A percentile compares a stretch with the other conserved stretches of the same genome.
These are phyloP conservation scores for Syzygium jambos DNA, from an alignment of 345 rosid genomes.

Conservation along the genomic window DNA sequence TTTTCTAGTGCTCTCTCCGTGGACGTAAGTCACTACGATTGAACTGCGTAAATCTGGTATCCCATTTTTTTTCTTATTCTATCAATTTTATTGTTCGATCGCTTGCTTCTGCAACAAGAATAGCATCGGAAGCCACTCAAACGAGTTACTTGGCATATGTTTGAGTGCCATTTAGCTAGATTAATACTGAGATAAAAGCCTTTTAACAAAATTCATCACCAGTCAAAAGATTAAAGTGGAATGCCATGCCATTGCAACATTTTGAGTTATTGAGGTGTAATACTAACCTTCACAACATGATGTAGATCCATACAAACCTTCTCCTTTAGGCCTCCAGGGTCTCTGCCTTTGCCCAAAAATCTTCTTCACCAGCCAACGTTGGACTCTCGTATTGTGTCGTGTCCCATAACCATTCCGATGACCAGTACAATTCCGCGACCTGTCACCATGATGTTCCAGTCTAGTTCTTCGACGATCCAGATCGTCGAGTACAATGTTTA, in stretches of 20 bases:
- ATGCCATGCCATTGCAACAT: not conserved
- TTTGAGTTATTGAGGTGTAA: not conserved
- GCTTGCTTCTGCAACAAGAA: not conserved
- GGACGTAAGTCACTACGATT: no score
- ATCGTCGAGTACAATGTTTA: not conserved
- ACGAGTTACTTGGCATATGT: not conserved
- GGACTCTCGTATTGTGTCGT: not conserved
- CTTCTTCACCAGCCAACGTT: not conserved
- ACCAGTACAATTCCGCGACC: not conserved
- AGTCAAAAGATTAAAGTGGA: not conserved
- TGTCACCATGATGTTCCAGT: not conserved
- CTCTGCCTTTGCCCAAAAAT: not conserved
- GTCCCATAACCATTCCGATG: not conserved
- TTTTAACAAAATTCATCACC: not conserved
- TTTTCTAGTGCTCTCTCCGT: no score
- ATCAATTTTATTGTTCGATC: no score
- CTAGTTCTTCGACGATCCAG: not conserved
- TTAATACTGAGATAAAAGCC: not conserved
- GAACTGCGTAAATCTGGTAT: no score
- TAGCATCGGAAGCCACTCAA: not conserved
- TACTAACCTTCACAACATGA: not conserved
- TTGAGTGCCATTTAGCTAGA: not conserved
- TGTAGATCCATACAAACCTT: rapidly evolving
- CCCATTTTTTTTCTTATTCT: no score
- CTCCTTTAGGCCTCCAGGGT: no score